Evolutionary conservation across 768 basidiomycete genomes (phyloP).

Genomic region (Tulasnella sp.): DNA sequence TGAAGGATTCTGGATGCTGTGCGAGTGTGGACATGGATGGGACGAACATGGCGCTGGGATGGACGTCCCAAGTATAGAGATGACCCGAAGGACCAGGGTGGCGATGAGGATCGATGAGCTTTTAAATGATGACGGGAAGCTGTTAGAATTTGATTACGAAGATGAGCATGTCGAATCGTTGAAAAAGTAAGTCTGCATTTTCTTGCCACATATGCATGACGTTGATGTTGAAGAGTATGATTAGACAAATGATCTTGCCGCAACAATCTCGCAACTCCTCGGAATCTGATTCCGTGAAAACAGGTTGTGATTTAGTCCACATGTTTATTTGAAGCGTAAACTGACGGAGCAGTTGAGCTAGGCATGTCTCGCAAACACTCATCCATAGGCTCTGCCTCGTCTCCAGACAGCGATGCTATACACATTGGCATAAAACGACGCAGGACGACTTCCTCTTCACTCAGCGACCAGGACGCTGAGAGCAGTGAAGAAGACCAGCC

Average conservation of each 20-base stretch:
- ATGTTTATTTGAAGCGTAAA: neutral
- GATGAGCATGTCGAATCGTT: conserved; percentile 60
- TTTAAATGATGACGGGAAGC: conserved; percentile 62
- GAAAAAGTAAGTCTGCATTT: conserved; percentile 57
- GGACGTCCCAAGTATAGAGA: conserved; percentile 48
- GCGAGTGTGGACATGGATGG: conserved; percentile 59
- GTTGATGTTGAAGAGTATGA: too few relatives aligned
- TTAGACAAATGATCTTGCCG: neutral
- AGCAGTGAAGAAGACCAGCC: conserved; percentile 39
- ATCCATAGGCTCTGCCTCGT: conserved; percentile 24
- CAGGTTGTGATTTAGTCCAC: neutral
- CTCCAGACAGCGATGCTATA: conserved; percentile 17
- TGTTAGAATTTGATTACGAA: conserved; percentile 69
- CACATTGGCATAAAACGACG: conserved; percentile 4
- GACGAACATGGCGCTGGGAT: conserved; percentile 53
- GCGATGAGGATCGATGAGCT: conserved; percentile 74
- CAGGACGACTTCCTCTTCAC: conserved; percentile 38
- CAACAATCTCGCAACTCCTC: neutral
- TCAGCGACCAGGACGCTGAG: conserved; percentile 38
- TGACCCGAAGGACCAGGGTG: conserved; percentile 57
- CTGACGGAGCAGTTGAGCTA: conserved; percentile 12
- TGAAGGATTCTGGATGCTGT: conserved; percentile 25
- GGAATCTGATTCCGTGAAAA: conserved; percentile 22
- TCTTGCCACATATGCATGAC: conserved; percentile 21
- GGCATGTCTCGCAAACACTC: conserved; percentile 23